Base-by-base conservation (phyloP, 2,329 filamentous ascomycete species). In the Rutstroemia sp. region DNA sequence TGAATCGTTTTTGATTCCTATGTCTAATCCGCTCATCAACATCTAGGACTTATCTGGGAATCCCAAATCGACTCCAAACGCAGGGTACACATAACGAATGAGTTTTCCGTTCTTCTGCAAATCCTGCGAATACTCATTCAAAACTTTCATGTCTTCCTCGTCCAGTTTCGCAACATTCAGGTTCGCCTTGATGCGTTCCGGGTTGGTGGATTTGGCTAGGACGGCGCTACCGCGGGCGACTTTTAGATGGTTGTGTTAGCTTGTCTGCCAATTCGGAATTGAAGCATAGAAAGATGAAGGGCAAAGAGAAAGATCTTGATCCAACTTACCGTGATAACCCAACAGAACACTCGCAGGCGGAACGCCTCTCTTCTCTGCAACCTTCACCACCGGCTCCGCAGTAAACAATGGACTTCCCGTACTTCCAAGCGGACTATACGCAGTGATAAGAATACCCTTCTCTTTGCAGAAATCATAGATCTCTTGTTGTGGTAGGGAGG, bases 151-250 rank as follows among this genome's bases (percentile, higher is more conserved):
- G 61, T 91, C 87, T n/a, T 78, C 77, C 6, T 72, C 75, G 64
- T 85, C 82, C 47, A 88, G 78, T 65, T 83, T 78, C 64, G 88
- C 77, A 54, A 89, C 76, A 61, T 84, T 79, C 69, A 80, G 75
- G 72, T 91, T 91, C 65, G 84, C 78, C 67, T 84, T 80, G 71
- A 90, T 89, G 63, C 86, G 79, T 48, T 78, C 76, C 14, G 80
- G 78, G 6, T 79, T 88, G 41, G 88, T 83, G 0, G 85, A 89
- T 72, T 90, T 90, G 65, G 87, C 80, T 27, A 91, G 77, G 17
- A 90, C 87, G 6, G 84, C 88, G 67, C 76, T 80, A 63, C 85
- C 85, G 59, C 84, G 80, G 53, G 83, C 79, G 48, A 89, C 86
- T 88, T 42, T 25, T 39, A 45, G n/a, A 30, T 51, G 16, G 7